These are phyloP conservation scores for Gypsophila paniculata DNA, from an alignment of 179 eudicot species.

Conservation along the genomic window DNA sequence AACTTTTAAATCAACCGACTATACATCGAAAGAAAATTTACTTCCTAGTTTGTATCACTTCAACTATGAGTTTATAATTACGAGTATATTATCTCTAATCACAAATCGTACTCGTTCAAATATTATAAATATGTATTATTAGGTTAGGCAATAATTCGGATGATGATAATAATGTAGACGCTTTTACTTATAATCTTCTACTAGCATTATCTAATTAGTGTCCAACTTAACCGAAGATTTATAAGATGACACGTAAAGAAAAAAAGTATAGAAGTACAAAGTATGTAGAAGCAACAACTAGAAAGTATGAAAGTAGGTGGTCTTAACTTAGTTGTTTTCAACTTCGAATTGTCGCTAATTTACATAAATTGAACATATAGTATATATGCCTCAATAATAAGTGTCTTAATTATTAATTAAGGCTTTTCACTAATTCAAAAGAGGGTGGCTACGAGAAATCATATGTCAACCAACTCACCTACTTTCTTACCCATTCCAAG, in stretches of 20 bases:
- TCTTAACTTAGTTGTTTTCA: slow-evolving; percentile 6
- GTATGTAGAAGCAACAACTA: background rate
- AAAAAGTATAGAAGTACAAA: slow-evolving; percentile 12
- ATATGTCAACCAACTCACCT: slow-evolving; percentile 19
- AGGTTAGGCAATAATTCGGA: no score
- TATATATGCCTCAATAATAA: background rate
- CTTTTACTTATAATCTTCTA: no score
- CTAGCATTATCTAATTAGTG: background rate
- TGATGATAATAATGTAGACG: no score
- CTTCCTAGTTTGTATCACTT: no score
- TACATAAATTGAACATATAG: background rate
- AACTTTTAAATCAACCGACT: no score
- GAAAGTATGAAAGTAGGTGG: background rate
- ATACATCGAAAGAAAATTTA: no score
- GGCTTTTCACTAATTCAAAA: background rate
- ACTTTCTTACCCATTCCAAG: background rate
- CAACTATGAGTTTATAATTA: no score
- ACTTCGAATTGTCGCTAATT: slow-evolving; percentile 22
- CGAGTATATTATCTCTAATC: no score
- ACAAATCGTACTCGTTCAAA: no score
- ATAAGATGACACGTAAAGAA: slow-evolving; percentile 3
- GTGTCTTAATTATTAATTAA: background rate
- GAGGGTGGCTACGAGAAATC: slow-evolving; percentile 24
- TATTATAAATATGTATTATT: no score
- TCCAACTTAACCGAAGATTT: background rate